A percentile compares a stretch with the other conserved stretches of the same genome.
These are phyloP conservation scores for Fraxinus greggii DNA, from an alignment of 305 asterid genomes.

Conservation along the genomic window DNA sequence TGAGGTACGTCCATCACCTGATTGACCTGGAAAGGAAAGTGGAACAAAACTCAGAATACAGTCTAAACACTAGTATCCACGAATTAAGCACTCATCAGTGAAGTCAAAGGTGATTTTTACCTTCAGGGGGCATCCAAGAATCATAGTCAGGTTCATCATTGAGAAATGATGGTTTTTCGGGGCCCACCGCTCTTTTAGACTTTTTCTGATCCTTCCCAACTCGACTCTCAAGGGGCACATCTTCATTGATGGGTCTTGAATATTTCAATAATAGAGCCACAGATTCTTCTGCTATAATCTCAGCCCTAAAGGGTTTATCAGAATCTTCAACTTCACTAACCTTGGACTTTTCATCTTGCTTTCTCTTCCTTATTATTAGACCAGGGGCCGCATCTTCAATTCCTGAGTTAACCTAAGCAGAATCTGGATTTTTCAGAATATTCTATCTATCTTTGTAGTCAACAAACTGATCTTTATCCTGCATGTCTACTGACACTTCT, in stretches of 20 bases:
- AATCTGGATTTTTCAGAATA: conserved; percentile 43
- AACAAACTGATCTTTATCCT: conserved; percentile 70
- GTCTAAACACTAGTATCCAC: background rate
- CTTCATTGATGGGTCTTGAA: conserved; percentile 40
- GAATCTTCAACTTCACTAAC: conserved; percentile 38
- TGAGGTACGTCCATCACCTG: conserved; percentile 94
- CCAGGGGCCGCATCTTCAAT: conserved; percentile 95
- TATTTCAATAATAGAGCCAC: conserved; percentile 83
- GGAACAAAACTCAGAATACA: background rate
- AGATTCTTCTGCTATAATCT: conserved; percentile 70
- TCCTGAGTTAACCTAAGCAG: conserved; percentile 31
- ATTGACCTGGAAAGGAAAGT: conserved; percentile 61
- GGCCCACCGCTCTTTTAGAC: conserved; percentile 64
- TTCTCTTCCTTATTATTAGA: conserved; percentile 83
- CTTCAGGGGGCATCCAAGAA: conserved; percentile 97
- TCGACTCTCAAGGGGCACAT: conserved; percentile 27
- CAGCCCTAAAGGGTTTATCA: conserved; percentile 46
- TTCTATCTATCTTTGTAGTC: conserved; percentile 74
- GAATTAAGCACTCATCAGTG: conserved; percentile 2
- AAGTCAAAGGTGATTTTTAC: conserved; percentile 33
- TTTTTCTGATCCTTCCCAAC: conserved; percentile 49
- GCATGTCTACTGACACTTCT: conserved; percentile 34
- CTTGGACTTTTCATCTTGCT: conserved; percentile 50
- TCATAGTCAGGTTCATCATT: conserved; percentile 45
- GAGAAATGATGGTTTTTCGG: conserved; percentile 70